A percentile compares a stretch with the other conserved stretches of the same genome.
These are phyloP conservation scores for Cordyceps javanica DNA, from an alignment of 2,329 filamentous ascomycete species.

Conservation along the genomic window DNA sequence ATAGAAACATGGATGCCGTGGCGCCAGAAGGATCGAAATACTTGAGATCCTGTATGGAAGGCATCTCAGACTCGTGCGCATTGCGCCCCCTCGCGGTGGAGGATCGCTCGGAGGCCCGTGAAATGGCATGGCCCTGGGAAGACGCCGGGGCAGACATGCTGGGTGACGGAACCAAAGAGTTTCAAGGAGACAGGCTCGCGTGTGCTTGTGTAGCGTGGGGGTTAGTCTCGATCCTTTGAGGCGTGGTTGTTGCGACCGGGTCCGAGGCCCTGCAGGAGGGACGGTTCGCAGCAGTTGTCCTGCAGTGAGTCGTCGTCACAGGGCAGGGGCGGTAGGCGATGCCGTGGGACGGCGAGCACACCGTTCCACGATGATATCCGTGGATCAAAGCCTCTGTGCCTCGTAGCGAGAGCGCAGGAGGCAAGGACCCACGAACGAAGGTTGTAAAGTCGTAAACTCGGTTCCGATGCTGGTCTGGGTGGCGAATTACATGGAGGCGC, in stretches of 20 bases:
- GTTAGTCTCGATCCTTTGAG: slow-evolving; percentile 13
- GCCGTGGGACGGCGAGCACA: slow-evolving; percentile 35
- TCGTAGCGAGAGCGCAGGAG: slow-evolving; percentile 18
- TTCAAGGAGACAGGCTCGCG: neutral
- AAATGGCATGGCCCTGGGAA: slow-evolving; percentile 53
- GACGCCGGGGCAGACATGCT: slow-evolving; percentile 53
- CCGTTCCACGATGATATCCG: slow-evolving; percentile 30
- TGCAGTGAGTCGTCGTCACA: slow-evolving; percentile 18
- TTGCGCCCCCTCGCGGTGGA: slow-evolving; percentile 40
- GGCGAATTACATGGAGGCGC: slow-evolving; percentile 11
- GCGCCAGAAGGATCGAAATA: slow-evolving; percentile 84
- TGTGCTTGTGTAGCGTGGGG: slow-evolving; percentile 11
- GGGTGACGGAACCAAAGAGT: slow-evolving; percentile 30
- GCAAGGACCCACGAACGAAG: slow-evolving; percentile 20
- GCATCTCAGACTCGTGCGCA: slow-evolving; percentile 40
- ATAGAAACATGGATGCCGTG: slow-evolving; percentile 85
- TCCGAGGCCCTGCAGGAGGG: slow-evolving; percentile 19
- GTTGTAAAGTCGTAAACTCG: neutral
- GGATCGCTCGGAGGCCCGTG: slow-evolving; percentile 51
- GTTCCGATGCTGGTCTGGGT: neutral
- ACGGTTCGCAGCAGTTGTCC: slow-evolving; percentile 16
- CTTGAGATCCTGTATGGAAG: slow-evolving; percentile 41
- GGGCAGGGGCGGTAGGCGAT: slow-evolving; percentile 18
- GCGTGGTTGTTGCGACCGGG: neutral
- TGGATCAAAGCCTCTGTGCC: slow-evolving; percentile 24